Evolutionary conservation across 2,329 filamentous ascomycete genomes (phyloP).

Genomic region (Herpotrichia juniperi): DNA sequence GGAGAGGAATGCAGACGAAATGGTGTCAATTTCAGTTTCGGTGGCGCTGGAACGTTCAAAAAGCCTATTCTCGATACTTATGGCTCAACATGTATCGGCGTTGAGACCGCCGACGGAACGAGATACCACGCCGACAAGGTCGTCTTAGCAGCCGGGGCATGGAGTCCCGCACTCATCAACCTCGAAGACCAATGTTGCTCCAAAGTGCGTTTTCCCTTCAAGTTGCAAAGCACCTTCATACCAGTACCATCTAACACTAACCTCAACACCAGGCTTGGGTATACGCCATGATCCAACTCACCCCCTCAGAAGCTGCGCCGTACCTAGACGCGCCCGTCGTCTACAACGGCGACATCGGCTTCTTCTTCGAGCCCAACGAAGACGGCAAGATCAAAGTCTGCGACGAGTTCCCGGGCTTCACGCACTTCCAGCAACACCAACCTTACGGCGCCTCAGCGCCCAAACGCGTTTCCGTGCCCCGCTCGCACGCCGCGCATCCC

Average conservation of each 20-base stretch:
- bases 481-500: conserved; percentile 52
- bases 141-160: conserved; percentile 49
- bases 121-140: conserved; percentile 53
- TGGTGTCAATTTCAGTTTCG: conserved; percentile 53
- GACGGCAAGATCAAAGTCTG: conserved; percentile 58
- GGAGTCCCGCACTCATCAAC: conserved; percentile 36
- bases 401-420: conserved; percentile 63
- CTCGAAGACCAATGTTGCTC: conserved; percentile 50
- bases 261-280: conserved; percentile 53
- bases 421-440: conserved; percentile 35
- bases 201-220: conserved; percentile 57
- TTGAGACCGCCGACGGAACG: conserved; percentile 51
- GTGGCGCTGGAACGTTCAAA: conserved; percentile 53
- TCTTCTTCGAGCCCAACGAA: conserved; percentile 59
- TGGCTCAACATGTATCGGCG: conserved; percentile 45
- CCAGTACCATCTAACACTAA: not conserved
- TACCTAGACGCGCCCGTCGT: conserved; percentile 61
- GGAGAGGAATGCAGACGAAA: conserved; percentile 45
- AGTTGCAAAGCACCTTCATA: not conserved
- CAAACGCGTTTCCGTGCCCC: conserved; percentile 60
- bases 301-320: conserved; percentile 54
- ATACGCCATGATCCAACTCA: conserved; percentile 59
- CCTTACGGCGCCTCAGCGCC: conserved; percentile 56
- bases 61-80: conserved; percentile 48
- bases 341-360: conserved; percentile 55